These are phyloP conservation scores for Suhomyces anneliseae DNA, from an alignment of 1,139 yeast genomes.

Conservation along the genomic window DNA sequence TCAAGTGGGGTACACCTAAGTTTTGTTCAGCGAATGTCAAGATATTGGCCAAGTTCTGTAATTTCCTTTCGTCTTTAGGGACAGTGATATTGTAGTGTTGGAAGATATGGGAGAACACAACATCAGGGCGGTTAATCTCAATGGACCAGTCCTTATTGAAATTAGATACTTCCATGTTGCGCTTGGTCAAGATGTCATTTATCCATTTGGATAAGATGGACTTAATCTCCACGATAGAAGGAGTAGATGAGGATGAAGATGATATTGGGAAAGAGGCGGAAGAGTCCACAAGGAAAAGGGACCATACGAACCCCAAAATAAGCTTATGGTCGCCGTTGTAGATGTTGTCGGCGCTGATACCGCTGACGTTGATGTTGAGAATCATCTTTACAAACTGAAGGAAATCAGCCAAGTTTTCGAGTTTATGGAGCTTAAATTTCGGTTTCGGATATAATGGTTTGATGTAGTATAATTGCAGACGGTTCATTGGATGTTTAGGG, in stretches of 20 bases:
- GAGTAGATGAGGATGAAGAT: conserved; percentile 36
- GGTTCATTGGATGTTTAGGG: conserved; percentile 16
- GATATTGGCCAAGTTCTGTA: conserved; percentile 23
- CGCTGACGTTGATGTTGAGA: conserved; percentile 51
- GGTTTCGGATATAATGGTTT: conserved; percentile 48
- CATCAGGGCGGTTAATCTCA: conserved; percentile 31
- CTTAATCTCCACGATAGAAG: conserved; percentile 34
- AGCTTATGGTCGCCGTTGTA: conserved; percentile 63
- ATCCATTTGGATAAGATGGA: conserved; percentile 37
- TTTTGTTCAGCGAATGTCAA: conserved; percentile 33
- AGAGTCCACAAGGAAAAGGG: conserved; percentile 53
- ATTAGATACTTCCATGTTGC: conserved; percentile 26
- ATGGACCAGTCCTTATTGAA: conserved; percentile 43
- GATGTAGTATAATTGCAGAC: conserved; percentile 23
- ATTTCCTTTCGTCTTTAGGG: conserved; percentile 23
- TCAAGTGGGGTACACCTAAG: conserved; percentile 54
- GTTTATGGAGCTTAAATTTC: conserved; percentile 54
- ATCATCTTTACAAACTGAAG: conserved; percentile 55
- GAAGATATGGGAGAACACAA: conserved; percentile 26
- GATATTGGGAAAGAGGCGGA: conserved; percentile 30
- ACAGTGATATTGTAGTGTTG: conserved; percentile 17
- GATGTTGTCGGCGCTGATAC: conserved; percentile 69
- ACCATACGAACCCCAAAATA: conserved; percentile 68
- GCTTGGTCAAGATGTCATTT: conserved; percentile 22
- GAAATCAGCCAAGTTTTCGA: conserved; percentile 61